Conservation (phyloP, 345 rosid species). For the Diplotaxis tenuifolia region DNA sequence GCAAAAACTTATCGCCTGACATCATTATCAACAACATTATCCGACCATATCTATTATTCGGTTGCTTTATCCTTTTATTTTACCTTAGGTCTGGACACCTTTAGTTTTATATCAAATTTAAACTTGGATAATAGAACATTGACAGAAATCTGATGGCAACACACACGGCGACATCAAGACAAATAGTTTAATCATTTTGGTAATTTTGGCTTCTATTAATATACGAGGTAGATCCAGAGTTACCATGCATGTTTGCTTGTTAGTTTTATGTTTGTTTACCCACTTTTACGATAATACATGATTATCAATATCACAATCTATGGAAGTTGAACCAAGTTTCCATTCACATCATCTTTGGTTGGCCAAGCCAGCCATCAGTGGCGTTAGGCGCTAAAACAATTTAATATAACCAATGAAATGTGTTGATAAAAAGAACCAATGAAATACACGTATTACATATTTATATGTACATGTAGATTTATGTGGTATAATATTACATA, state of each 20-base stretch:
- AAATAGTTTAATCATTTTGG: not conserved
- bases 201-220: not conserved
- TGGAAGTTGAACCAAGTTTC: not conserved
- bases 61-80: not conserved
- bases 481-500: not conserved
- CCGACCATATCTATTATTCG: slow-evolving; percentile 1
- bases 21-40: slow-evolving; percentile 11
- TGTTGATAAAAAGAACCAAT: no score
- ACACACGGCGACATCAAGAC: not conserved
- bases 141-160: slow-evolving; percentile 8
- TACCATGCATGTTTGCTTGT: not conserved
- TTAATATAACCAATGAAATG: not conserved
- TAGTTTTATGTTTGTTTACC: not conserved
- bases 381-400: not conserved
- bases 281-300: not conserved
- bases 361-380: not conserved
- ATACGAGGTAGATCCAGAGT: not conserved
- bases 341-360: not conserved
- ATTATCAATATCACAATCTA: not conserved
- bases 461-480: not conserved
- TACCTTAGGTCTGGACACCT: not conserved
- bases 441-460: not conserved
- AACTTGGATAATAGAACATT: not conserved
- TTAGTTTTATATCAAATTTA: not conserved
- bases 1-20: not conserved